These are phyloP conservation scores for Fraxinus pennsylvanica DNA, from an alignment of 257 asterid species.

Conservation along the genomic window DNA sequence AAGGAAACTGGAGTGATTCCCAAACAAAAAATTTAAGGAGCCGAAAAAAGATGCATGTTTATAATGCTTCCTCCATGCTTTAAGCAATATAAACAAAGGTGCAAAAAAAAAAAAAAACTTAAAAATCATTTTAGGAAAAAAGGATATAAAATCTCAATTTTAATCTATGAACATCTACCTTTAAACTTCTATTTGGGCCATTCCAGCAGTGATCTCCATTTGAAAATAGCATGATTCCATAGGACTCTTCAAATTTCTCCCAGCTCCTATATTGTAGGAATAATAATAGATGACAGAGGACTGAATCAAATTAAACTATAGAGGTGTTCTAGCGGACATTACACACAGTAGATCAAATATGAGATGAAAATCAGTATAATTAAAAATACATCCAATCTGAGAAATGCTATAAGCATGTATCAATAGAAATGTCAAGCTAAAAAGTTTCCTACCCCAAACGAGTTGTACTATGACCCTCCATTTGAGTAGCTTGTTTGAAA, in stretches of 20 bases:
- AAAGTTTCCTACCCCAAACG: slow-evolving; percentile 79
- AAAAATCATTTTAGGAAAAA: neutral
- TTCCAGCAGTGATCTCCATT: slow-evolving; percentile 98
- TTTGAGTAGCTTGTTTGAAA: slow-evolving; percentile 88
- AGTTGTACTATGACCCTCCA: slow-evolving; percentile 87
- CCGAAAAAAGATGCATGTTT: neutral
- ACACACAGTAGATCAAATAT: neutral
- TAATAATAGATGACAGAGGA: slow-evolving; percentile 17
- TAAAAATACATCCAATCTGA: neutral
- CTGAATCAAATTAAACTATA: neutral
- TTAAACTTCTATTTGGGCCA: slow-evolving; percentile 93
- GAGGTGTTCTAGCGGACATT: neutral
- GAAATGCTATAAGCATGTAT: slow-evolving; percentile 11
- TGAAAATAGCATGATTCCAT: slow-evolving; percentile 64
- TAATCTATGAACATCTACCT: slow-evolving; percentile 46
- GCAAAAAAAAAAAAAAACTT: neutral
- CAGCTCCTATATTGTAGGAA: slow-evolving; percentile 61
- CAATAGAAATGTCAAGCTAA: slow-evolving; percentile 11
- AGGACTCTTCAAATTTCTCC: slow-evolving; percentile 89
- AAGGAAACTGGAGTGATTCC: slow-evolving; percentile 7
- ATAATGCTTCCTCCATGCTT: slow-evolving; percentile 16
- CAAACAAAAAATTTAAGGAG: neutral
- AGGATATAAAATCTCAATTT: slow-evolving; percentile 18
- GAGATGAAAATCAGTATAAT: neutral
- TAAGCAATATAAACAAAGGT: slow-evolving; percentile 16